These are phyloP conservation scores for Vaccinium vitisidaea DNA, from an alignment of 148 eudicot species.

Conservation along the genomic window DNA sequence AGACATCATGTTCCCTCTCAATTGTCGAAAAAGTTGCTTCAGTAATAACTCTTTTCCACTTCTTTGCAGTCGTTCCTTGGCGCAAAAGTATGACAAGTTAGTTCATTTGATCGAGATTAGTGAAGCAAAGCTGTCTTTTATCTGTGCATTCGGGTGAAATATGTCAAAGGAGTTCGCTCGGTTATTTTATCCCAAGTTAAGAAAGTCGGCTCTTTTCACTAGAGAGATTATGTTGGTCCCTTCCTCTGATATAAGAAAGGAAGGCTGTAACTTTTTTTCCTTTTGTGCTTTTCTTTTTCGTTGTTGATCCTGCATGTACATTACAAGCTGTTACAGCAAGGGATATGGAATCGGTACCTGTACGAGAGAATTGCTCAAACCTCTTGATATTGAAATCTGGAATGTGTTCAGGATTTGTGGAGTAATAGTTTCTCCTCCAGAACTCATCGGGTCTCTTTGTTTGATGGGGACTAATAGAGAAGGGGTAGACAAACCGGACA, in stretches of 20 bases:
- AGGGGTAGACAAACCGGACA: too few relatives aligned
- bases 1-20: not conserved
- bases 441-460: too few relatives aligned
- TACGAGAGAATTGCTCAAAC: not conserved
- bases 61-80: slow-evolving; percentile 25
- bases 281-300: not conserved
- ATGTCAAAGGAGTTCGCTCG: not conserved
- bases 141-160: not conserved
- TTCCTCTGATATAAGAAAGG: slow-evolving; percentile 9
- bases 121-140: not conserved
- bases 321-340: slow-evolving; percentile 16
- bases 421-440: not conserved
- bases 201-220: not conserved
- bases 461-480: too few relatives aligned
- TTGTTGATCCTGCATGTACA: slow-evolving; percentile 4
- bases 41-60: not conserved
- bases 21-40: not conserved
- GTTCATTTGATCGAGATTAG: not conserved
- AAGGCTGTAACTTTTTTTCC: slow-evolving; percentile 16
- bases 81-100: slow-evolving; percentile 14
- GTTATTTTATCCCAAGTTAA: not conserved
- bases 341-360: slow-evolving; percentile 1
- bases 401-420: not conserved
- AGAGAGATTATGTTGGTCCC: slow-evolving; percentile 5
- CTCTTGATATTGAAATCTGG: not conserved